Percentiles rank a stretch among this genome's conserved stretches.
These are phyloP conservation scores for Odontarrhena argentea DNA, from an alignment of 345 rosid species.

Conservation along the genomic window DNA sequence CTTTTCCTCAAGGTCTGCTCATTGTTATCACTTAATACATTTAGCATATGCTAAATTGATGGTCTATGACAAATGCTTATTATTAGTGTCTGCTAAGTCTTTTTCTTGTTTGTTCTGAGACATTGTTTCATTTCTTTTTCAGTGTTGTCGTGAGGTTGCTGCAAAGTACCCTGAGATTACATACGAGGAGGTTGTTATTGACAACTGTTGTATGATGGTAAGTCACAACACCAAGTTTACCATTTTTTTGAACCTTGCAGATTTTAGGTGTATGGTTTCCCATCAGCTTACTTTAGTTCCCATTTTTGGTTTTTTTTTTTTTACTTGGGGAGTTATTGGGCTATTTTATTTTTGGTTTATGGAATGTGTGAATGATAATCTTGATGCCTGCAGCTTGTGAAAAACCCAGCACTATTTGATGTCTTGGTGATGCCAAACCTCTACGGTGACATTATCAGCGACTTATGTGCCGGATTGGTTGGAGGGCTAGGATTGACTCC, in stretches of 20 bases:
- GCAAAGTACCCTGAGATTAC: conserved; percentile 92
- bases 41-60: not conserved
- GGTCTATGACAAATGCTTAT: not conserved
- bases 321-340: not conserved
- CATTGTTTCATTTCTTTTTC: conserved; percentile 24
- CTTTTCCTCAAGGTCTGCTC: conserved; percentile 81
- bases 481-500: conserved; percentile 99
- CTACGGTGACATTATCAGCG: conserved; percentile 98
- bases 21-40: not conserved
- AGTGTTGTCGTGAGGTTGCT: conserved; percentile 99
- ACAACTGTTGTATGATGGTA: conserved; percentile 99
- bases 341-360: not conserved
- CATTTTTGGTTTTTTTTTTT: not conserved
- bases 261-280: not conserved
- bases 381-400: conserved; percentile 75
- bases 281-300: conserved; percentile 3
- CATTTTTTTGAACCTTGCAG: not conserved
- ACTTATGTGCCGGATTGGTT: conserved; percentile 90
- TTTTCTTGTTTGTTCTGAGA: not conserved
- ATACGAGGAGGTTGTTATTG: conserved; percentile 99
- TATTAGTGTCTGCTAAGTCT: not conserved
- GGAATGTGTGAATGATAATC: conserved; percentile 25
- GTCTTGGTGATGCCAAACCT: conserved; percentile 99
- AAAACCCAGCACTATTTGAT: conserved; percentile 96
- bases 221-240: not conserved